These are phyloP conservation scores for Cytospora leucostoma DNA, from an alignment of 2,329 filamentous ascomycete genomes.

Conservation along the genomic window DNA sequence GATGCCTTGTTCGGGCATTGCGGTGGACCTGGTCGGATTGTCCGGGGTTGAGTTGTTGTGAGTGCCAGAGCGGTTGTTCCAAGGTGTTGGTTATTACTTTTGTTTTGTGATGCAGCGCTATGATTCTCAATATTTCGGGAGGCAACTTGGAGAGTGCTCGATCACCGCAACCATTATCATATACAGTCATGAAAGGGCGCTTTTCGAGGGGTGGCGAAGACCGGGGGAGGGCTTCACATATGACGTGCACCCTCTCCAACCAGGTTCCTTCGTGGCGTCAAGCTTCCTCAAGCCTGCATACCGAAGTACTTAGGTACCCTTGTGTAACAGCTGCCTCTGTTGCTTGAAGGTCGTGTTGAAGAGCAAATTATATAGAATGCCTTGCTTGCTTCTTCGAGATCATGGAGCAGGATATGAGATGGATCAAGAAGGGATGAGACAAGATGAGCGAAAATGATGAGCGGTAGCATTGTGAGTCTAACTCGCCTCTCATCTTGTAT, in stretches of 20 bases:
- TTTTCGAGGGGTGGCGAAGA: not conserved
- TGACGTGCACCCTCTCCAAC: constrained; percentile 2
- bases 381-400: not conserved
- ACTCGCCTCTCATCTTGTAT: no score
- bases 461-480: not conserved
- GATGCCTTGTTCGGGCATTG: constrained; percentile 24
- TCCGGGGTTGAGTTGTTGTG: not conserved
- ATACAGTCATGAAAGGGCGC: not conserved
- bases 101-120: not conserved
- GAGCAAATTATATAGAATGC: not conserved
- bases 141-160: not conserved
- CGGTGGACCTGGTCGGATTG: not conserved
- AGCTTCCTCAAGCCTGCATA: not conserved
- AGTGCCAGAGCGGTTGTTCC: not conserved
- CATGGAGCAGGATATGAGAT: not conserved
- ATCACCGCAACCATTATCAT: not conserved
- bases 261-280: not conserved
- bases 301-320: not conserved
- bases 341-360: not conserved
- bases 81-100: not conserved
- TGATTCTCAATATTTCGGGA: not conserved
- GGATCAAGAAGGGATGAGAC: not conserved
- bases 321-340: not conserved
- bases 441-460: not conserved
- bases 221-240: not conserved